Base-by-base conservation (phyloP, 1,139 yeast genomes). In the Blastobotrys buckinghamii region DNA sequence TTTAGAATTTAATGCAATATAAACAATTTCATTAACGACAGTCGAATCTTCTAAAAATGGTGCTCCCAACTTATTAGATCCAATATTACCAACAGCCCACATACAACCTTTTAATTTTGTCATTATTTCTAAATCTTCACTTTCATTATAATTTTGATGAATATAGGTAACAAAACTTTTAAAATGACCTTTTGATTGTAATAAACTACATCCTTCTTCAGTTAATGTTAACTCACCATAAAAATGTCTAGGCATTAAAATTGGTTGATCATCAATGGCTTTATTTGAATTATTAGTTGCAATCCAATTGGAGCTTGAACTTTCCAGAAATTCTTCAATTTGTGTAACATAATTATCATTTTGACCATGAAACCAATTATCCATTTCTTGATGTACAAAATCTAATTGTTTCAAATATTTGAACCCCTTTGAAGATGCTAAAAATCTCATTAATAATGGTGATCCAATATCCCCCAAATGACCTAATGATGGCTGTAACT, bases 41-140 rank as follows among this genome's bases (percentile, higher is more conserved):
- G 75, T 76, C 50, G 79, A 70, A 17, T 83, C 76, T 58, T 84
- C 88, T 42, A 88, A 65, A 37, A 87, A 71, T 40, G 79, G 78
- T 29, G 84, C 79, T 0, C 96, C 96, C 49, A 74, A 70, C 0
- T 62, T 53, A n/a, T 65, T 62, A 9, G 89, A 78, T 1, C 90
- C 89, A 37, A 89, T 81, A 58, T 82, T 82, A 0, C 97, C 97
- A 39, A 87, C 73, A 2, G 95, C 84, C 97, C 97, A 92, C 43
- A 90, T 62, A 44, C 84, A 79, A 15, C 90, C 88, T 60, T 86
- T 87, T 26, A 89, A 64, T 48, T 74, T 75, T n/a, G 68, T 49
- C 13, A 73, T 55, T 33, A 50, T 64, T 58, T 51, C 65, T 48
- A 44, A 42, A 47, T 66, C 66, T 7, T 53, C 48, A 12, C 15